Conservation (phyloP, 805 yeast genomes). For the Ogataea degrootiae region DNA sequence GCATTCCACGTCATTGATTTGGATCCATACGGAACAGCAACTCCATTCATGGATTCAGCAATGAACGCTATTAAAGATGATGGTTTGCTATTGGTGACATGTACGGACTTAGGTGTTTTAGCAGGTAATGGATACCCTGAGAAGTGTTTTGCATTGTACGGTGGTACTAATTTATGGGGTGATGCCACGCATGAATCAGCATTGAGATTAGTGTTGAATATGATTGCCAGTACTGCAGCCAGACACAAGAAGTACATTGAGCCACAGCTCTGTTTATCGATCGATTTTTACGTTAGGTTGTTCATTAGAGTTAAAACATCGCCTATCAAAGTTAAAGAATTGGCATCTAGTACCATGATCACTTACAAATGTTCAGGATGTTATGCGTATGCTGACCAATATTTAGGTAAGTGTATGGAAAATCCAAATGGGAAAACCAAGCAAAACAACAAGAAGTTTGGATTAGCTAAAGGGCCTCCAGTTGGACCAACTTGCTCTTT, state of each 20-base stretch:
- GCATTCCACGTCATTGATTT: conserved; percentile 83
- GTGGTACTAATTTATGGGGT: conserved; percentile 82
- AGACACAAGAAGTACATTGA: conserved; percentile 82
- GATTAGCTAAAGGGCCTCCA: conserved; percentile 61
- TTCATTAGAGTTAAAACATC: conserved; percentile 73
- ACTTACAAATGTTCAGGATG: conserved; percentile 87
- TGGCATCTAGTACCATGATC: conserved; percentile 72
- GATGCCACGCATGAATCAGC: conserved; percentile 95
- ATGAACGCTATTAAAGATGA: conserved; percentile 77
- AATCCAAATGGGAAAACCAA: conserved; percentile 17
- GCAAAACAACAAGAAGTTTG: conserved; percentile 39
- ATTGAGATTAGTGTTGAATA: conserved; percentile 70
- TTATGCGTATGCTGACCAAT: conserved; percentile 65
- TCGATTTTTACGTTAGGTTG: conserved; percentile 88
- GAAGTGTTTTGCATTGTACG: conserved; percentile 90
- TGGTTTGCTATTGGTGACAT: conserved; percentile 84
- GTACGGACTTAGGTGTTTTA: conserved; percentile 92
- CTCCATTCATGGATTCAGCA: conserved; percentile 93
- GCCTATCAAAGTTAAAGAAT: conserved; percentile 76
- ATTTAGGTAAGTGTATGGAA: conserved; percentile 58
- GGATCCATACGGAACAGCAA: conserved; percentile 97
- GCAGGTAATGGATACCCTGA: conserved; percentile 98
- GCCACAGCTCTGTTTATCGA: conserved; percentile 79
- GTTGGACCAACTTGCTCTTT: conserved; percentile 57
- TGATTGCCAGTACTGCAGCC: conserved; percentile 81